Evolutionary conservation across 192 early-diverging fungal species (phyloP), one percentile per base, ranked within the genome.

Genomic region (Linnemannia zychae): DNA sequence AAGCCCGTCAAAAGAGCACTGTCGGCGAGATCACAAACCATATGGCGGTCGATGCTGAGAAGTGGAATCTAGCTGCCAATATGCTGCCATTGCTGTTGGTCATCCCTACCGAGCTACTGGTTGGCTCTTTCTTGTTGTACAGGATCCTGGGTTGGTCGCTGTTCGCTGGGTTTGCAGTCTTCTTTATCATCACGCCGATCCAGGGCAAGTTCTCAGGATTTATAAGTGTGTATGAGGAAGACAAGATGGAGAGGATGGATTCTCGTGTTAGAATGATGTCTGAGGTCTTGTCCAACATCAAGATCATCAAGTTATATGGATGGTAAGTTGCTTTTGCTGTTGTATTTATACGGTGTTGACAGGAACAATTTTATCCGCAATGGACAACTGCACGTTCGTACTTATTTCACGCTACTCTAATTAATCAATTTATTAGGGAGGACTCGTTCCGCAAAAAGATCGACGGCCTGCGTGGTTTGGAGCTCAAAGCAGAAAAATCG

Each of bases 21-120:
- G 76, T 89, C 33, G 94, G 94, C 37, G 93, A 90, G 60, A 91
- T 95, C 63, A 89, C 94, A 13, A 96, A 94, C 78, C 81, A 95
- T 75, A 93, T 95, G 84, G 89, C 93, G 1, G 88, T 91, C 0
- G 96, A 97, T 72, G 52, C 84, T 4, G 67, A 77, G 63, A 91
- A 89, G 67, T 75, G 88, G 74, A 71, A 87, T 66, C 76, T 79
- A 6, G 63, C 18, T 37, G 12, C 36, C 18, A 40, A 44, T 22
- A 57, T 36, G 31, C 0, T 77, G 12, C 18, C 36, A 7, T 18
- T 77, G 24, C 38, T 90, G 18, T 75, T 93, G 78, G 86, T 80
- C 18, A 68, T 89, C n/a, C 94, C 94, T 7, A 87, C 91, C 20
- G 88, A 91, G 66, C 76, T 95, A 16, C 24, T 85, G 1, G 79